Base-by-base conservation (phyloP, 768 basidiomycete genomes). In the Pulveroboletus ravenelii region DNA sequence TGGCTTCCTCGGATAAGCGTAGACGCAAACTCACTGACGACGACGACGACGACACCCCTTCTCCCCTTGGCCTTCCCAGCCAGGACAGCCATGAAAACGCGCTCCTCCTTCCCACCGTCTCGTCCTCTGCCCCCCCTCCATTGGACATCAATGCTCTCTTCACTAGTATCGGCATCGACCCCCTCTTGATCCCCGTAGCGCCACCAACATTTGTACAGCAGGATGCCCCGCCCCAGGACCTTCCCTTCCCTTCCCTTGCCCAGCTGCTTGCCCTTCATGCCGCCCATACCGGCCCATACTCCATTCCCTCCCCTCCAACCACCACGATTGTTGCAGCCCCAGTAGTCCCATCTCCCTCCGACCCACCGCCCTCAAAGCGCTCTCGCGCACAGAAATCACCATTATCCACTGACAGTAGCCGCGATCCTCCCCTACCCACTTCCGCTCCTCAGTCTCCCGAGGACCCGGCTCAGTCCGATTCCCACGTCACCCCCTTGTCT, bases 181-280 rank as follows among this genome's bases (percentile, higher is more conserved):
- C 79, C 10, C 73, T 74, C 62, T 51, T 70, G 47, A 64, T 64
- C 4, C 73, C 60, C 45, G 55, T 50, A 55, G 39, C 64, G 47
- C 54, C 58, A 48, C 42, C 63, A 4, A 8, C 62, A 56, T 49
- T 51, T 52, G 36, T 64, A 27, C 72, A 70, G 36, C 72, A 55
- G 41, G 65, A 49, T 39, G 18, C 63, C 12, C 43, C 41, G 62
- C 25, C 46, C 6, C 57, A 52, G 18, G 7, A 18, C 9, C 25
- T 52, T 25, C 42, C 72, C 31, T 63, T 74, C 0, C 82, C 82
- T 1, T 84, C 85, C 17, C 74, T 89, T 32, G 82, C 85, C 0
- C 88, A 90, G 65, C 74, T 89, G 10, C 74, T 89, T 18, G 80
- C 86, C 0, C 69, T 84, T 42, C 79, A 84, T 51, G 71, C 78